Conservation (phyloP, 2,329 filamentous ascomycete genomes). For the Hymenoscyphus infarciens region DNA sequence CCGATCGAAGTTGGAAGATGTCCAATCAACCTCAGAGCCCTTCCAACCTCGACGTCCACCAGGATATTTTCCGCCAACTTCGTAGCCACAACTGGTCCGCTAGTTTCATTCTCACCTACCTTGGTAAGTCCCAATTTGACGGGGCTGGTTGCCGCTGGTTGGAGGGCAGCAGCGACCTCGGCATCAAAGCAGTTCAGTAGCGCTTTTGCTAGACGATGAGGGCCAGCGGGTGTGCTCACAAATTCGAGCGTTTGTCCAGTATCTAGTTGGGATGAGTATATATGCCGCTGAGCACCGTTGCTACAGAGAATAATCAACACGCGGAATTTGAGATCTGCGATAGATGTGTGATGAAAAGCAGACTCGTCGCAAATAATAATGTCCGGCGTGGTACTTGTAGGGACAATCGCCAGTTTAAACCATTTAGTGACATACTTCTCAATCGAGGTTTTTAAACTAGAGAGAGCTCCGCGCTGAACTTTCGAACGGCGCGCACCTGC, state of each 20-base stretch:
- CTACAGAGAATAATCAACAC: constrained; percentile 24
- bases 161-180: constrained; percentile 8
- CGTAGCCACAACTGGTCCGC: not conserved
- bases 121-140: not conserved
- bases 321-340: constrained; percentile 11
- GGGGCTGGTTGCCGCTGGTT: not conserved
- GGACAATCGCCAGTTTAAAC: constrained; percentile 20
- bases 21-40: constrained; percentile 20
- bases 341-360: constrained; percentile 14
- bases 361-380: constrained; percentile 27
- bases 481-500: constrained; percentile 12
- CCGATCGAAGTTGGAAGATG: constrained; percentile 23
- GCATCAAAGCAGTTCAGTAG: constrained; percentile 26
- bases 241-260: constrained; percentile 23
- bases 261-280: constrained; percentile 18
- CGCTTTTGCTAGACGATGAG: constrained; percentile 28
- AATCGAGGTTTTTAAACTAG: constrained; percentile 21
- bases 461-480: constrained; percentile 16
- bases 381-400: constrained; percentile 12
- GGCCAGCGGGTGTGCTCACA: constrained; percentile 27
- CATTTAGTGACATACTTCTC: constrained; percentile 25
- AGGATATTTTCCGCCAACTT: not conserved
- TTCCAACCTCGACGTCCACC: constrained; percentile 2
- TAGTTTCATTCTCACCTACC: not conserved
- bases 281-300: constrained; percentile 19